Conservation (phyloP, 306 rosid species). For the Albizia julibrissin region DNA sequence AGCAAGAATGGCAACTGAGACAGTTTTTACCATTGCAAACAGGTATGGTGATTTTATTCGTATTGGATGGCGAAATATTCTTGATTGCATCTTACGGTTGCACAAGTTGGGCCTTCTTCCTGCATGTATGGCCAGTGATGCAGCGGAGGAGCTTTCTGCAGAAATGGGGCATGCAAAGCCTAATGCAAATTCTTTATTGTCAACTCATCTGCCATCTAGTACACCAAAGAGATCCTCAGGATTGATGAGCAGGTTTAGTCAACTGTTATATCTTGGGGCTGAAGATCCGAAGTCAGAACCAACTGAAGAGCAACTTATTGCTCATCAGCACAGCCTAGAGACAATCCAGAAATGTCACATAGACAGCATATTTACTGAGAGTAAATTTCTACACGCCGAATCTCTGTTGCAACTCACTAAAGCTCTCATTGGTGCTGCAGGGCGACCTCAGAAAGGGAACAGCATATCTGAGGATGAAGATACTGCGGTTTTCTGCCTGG, state of each 20-base stretch:
- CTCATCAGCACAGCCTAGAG: constrained; percentile 79
- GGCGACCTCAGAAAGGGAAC: constrained; percentile 72
- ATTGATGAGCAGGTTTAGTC: constrained; percentile 94
- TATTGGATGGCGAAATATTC: constrained; percentile 91
- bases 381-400: constrained; percentile 92
- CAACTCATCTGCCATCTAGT: constrained; percentile 60
- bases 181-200: constrained; percentile 59
- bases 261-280: constrained; percentile 83
- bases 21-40: constrained; percentile 91
- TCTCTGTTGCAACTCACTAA: constrained; percentile 82
- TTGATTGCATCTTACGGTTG: constrained; percentile 81
- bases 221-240: constrained; percentile 88
- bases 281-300: constrained; percentile 91
- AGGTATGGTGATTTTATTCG: constrained; percentile 88
- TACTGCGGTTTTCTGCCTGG: constrained; percentile 87
- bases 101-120: constrained; percentile 97
- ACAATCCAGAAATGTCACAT: constrained; percentile 88
- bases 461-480: constrained; percentile 80
- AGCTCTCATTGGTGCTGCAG: constrained; percentile 83
- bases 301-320: constrained; percentile 85
- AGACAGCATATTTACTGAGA: constrained; percentile 85
- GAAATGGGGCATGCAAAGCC: constrained; percentile 71
- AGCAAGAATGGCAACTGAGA: constrained; percentile 93
- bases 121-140: constrained; percentile 80
- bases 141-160: constrained; percentile 78